These are phyloP conservation scores for Leucocoprinus birnbaumii DNA, from an alignment of 768 basidiomycete genomes.

Conservation along the genomic window DNA sequence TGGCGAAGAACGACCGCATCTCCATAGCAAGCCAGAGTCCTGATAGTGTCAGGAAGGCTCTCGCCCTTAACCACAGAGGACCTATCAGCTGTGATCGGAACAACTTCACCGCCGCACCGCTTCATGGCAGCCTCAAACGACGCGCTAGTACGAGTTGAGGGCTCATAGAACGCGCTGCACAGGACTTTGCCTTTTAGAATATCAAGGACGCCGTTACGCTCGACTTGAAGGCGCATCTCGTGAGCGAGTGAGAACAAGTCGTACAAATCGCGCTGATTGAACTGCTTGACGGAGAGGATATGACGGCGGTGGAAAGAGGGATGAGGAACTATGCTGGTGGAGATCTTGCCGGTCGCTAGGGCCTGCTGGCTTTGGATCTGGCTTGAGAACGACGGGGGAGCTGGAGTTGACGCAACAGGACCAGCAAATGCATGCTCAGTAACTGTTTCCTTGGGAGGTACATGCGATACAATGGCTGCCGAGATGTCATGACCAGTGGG, in stretches of 20 bases:
- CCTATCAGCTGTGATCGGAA: constrained; percentile 74
- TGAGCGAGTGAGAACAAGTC: constrained; percentile 92
- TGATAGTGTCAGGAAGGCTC: constrained; percentile 86
- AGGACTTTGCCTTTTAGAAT: constrained; percentile 89
- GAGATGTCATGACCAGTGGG: constrained; percentile 75
- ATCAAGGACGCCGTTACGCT: constrained; percentile 85
- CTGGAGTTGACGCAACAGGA: constrained; percentile 12
- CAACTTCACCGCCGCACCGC: constrained; percentile 92
- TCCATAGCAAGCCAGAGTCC: constrained; percentile 92
- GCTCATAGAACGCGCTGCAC: constrained; percentile 93
- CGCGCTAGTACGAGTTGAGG: constrained; percentile 91
- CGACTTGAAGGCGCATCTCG: constrained; percentile 96
- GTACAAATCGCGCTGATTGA: constrained; percentile 84
- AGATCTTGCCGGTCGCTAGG: constrained; percentile 31
- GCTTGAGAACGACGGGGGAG: constrained; percentile 2
- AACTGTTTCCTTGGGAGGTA: constrained; percentile 14
- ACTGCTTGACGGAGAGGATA: constrained; percentile 93
- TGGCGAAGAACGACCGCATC: constrained; percentile 95
- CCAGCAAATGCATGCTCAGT: constrained; percentile 14
- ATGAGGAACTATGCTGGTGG: constrained; percentile 57
- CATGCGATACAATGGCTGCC: constrained; percentile 48
- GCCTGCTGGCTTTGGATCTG: constrained; percentile 25
- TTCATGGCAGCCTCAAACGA: constrained; percentile 99
- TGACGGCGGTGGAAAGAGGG: constrained; percentile 92
- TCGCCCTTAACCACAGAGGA: constrained; percentile 96